Percentiles rank a stretch among this genome's conserved stretches.
Evolutionary conservation across 1,284 basidiomycete genomes (phyloP).

Genomic region (Porphyrellus sp.): DNA sequence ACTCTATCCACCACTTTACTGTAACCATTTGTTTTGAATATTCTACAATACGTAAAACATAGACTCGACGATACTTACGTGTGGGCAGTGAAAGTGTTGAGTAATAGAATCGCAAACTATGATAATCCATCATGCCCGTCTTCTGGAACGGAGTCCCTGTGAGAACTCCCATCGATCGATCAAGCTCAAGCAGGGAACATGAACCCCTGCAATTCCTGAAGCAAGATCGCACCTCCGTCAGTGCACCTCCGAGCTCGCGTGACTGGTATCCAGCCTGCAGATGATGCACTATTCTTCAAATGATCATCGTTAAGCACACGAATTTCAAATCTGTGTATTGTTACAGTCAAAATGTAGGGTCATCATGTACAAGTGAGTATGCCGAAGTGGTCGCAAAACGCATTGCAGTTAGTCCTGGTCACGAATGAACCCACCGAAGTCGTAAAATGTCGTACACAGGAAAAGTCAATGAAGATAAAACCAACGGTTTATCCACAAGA

Average conservation of each 20-base stretch:
- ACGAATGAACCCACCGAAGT: constrained; percentile 13
- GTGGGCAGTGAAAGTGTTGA: no score
- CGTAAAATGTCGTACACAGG: constrained; percentile 21
- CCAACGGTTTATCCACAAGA: constrained; percentile 18
- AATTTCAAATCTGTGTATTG: constrained; percentile 2
- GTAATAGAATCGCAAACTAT: no score
- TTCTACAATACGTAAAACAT: no score
- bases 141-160: no score
- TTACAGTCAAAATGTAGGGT: constrained; percentile 29
- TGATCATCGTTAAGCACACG: constrained; percentile 9
- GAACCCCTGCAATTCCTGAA: constrained; percentile 9
- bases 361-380: constrained; percentile 28
- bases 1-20: no score
- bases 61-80: no score
- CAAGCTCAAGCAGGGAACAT: no score
- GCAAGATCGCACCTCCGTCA: no score
- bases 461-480: not conserved
- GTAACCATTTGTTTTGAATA: no score
- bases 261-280: not conserved
- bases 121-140: no score
- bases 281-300: constrained; percentile 10
- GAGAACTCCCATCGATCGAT: no score
- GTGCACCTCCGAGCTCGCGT: no score
- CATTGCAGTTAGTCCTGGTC: constrained; percentile 13
- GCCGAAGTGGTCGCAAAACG: constrained; percentile 5